Percentiles rank a stretch among this genome's conserved stretches.
Evolutionary conservation across 805 yeast species (phyloP).

Genomic region (Yarrowia keelungensis): DNA sequence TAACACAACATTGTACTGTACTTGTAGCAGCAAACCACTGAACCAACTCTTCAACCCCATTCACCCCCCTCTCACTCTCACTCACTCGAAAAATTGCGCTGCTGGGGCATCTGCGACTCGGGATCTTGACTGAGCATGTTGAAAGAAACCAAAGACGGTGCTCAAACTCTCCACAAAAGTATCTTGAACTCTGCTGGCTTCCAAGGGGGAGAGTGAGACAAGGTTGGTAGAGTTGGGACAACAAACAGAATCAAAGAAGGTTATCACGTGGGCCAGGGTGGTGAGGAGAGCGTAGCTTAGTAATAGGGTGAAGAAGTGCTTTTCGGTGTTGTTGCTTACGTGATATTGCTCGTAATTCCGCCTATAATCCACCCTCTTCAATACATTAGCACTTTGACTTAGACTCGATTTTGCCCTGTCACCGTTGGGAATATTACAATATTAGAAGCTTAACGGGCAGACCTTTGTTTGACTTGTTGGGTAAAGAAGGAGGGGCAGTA

Average conservation of each 20-base stretch:
- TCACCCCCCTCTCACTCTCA: background rate
- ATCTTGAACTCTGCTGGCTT: conserved; percentile 31
- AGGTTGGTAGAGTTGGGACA: conserved; percentile 29
- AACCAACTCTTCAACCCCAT: no score
- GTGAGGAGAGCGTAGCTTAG: background rate
- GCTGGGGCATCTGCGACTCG: conserved; percentile 39
- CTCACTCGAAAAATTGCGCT: conserved; percentile 37
- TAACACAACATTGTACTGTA: no score
- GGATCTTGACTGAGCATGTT: conserved; percentile 38
- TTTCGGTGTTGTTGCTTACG: no score
- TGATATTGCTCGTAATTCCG: no score
- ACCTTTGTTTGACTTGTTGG: background rate
- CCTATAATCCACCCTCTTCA: no score
- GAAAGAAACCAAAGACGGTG: conserved; percentile 24
- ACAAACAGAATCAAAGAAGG: conserved; percentile 4
- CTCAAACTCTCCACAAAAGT: conserved; percentile 30
- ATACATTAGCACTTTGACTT: no score
- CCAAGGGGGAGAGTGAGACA: conserved; percentile 24
- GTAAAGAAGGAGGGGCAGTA: background rate
- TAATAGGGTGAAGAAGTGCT: no score
- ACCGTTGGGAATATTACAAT: conserved; percentile 5
- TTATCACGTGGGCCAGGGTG: conserved; percentile 11
- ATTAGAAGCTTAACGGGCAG: background rate
- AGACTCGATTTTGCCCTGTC: background rate
- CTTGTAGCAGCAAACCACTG: background rate